Evolutionary conservation across 768 basidiomycete species (phyloP), one percentile per base, ranked within the genome.

Genomic region (Amanita rubescens): DNA sequence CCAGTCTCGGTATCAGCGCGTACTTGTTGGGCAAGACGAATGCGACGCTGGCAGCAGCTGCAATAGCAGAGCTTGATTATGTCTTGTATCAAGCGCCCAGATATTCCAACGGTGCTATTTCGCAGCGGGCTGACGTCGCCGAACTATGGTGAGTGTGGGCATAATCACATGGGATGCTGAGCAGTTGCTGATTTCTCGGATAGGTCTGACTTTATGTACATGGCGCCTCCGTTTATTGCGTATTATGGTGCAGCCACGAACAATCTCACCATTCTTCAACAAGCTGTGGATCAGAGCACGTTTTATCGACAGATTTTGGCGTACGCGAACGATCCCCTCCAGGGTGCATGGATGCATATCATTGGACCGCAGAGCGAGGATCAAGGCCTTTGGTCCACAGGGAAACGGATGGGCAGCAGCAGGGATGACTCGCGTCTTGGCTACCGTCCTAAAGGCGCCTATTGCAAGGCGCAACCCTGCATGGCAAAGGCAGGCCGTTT

Each of bases 401-500:
- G 81, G 2, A 89, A n/a, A 88, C 57, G 84, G 71, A 0, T 88
- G 87, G 87, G 85, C 84, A 0, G 83, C 83, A 1, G 79, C 78
- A 1, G 86, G 86, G 0, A 82, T 84, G 74, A 65, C 80, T 24
- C 75, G 85, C 5, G 81, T 88, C 4, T 65, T 78, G 27, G 75
- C 75, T 20, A 74, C 75, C 0, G 60, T 77, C 8, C 59, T 72
- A 37, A 73, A 74, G 53, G 69, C 75, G 0, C 71, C 74, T 9
- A 50, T 66, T n/a, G 64, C 67, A 0, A 35, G 17, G 11, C 39
- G 58, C 6, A 50, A 60, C 43, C 44, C 50, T 1, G 7, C 57
- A 6, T 68, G 68, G 60, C 59, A 55, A 41, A 5, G 39, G 1
- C 48, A 57, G 2, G 69, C 74, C 3, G 65, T 70, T 5, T 7